phyloP scores from a whole-genome alignment of 345 rosid genomes.

The Arabidopsis suecica region DNA sequence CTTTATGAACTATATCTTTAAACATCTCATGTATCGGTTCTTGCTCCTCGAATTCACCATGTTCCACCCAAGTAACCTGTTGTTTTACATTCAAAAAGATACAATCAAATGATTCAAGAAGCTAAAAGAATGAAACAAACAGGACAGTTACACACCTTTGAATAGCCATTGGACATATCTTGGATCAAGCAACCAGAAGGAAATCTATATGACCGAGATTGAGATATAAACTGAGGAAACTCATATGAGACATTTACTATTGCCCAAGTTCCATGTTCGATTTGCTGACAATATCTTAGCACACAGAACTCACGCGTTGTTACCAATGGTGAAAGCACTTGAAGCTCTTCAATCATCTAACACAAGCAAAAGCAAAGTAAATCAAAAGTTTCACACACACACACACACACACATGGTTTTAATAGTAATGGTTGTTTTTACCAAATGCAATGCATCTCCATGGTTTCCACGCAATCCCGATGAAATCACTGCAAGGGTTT shows the following conservation, averaged over 20 bases:
- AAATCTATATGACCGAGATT: constrained; percentile 57
- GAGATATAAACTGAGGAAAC: constrained; percentile 69
- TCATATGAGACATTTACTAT: constrained; percentile 82
- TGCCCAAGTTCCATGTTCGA: constrained; percentile 90
- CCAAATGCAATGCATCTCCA: constrained; percentile 51
- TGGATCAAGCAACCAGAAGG: constrained; percentile 98
- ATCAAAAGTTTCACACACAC: background rate
- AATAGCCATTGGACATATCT: constrained; percentile 93
- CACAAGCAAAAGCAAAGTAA: constrained; percentile 16
- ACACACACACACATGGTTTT: no score
- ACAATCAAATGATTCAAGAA: constrained; percentile 16
- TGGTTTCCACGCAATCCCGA: constrained; percentile 56
- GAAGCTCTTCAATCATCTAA: constrained; percentile 82
- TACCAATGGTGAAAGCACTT: constrained; percentile 81
- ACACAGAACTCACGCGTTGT: constrained; percentile 76
- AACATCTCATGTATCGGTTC: constrained; percentile 58
- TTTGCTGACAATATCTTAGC: constrained; percentile 80
- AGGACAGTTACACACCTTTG: constrained; percentile 62
- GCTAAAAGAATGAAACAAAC: constrained; percentile 13
- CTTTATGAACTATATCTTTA: constrained; percentile 63
- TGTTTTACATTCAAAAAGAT: background rate
- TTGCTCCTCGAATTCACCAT: constrained; percentile 76
- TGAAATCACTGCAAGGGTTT: constrained; percentile 75
- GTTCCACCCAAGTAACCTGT: constrained; percentile 95
- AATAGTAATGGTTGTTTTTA: background rate